Conservation (phyloP, 805 yeast genomes). For the Zygoascus bituminiphila region DNA sequence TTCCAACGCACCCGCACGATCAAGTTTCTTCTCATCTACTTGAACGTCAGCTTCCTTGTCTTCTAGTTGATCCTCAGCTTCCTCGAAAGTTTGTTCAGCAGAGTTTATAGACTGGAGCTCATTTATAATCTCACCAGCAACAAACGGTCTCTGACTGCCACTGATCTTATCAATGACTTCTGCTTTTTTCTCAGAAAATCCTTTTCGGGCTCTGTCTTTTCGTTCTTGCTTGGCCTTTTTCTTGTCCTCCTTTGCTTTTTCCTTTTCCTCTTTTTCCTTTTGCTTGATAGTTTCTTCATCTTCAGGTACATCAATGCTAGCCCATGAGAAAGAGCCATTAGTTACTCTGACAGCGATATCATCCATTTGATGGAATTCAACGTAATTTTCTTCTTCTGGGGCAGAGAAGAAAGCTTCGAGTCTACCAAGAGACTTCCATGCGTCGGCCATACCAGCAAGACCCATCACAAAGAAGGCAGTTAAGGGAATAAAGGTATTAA, state of each 20-base stretch:
- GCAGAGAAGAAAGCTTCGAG: constrained; percentile 61
- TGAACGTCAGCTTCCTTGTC: constrained; percentile 8
- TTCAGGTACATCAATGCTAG: constrained; percentile 20
- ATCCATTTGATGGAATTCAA: constrained; percentile 17
- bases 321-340: constrained; percentile 62
- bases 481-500: constrained; percentile 58
- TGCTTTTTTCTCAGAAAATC: constrained; percentile 6
- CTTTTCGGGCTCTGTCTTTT: constrained; percentile 24
- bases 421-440: constrained; percentile 85
- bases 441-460: constrained; percentile 74
- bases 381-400: constrained; percentile 31
- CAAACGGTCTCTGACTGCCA: constrained; percentile 7
- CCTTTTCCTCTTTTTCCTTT: constrained; percentile 12
- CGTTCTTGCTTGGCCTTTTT: not conserved
- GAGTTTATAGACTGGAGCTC: constrained; percentile 37
- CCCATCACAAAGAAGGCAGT: constrained; percentile 58
- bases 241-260: not conserved
- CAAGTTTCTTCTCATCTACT: constrained; percentile 2
- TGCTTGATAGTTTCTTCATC: constrained; percentile 8
- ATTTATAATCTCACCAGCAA: constrained; percentile 16
- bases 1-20: constrained; percentile 20
- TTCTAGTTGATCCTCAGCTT: constrained; percentile 18
- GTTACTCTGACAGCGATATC: constrained; percentile 40
- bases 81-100: constrained; percentile 34
- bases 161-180: not conserved